A percentile compares a stretch with the other conserved stretches of the same genome.
Evolutionary conservation across 148 eudicot genomes (phyloP).

Genomic region (Vaccinium vitisidaea): DNA sequence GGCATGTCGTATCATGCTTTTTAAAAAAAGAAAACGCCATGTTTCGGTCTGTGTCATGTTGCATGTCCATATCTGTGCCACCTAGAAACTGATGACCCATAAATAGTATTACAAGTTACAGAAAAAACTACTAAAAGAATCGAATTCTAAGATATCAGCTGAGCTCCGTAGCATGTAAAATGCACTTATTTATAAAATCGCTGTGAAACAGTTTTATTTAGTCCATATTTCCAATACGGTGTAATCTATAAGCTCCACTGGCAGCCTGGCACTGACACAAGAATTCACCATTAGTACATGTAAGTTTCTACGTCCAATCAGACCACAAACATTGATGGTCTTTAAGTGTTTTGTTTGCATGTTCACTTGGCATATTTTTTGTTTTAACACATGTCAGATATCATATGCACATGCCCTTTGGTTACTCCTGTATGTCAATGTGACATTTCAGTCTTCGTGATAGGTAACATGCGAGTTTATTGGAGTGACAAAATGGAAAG

Average conservation of each 20-base stretch:
- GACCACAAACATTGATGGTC: background rate
- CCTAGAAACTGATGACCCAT: background rate
- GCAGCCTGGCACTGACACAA: background rate
- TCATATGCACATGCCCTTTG: background rate
- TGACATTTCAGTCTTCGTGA: conserved; percentile 13
- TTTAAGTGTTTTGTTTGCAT: background rate
- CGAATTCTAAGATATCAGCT: background rate
- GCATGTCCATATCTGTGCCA: background rate
- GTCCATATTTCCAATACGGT: background rate
- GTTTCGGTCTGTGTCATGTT: background rate
- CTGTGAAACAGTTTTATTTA: background rate
- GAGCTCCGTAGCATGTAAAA: background rate
- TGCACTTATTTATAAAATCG: background rate
- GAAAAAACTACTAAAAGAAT: background rate
- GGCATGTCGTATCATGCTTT: background rate
- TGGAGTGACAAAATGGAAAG: conserved; percentile 76
- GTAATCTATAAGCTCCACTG: background rate
- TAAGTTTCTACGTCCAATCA: background rate
- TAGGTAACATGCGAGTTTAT: conserved; percentile 84
- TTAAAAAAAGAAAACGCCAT: background rate
- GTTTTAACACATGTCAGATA: background rate
- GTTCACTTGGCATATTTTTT: background rate
- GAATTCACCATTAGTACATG: background rate
- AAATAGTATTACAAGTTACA: background rate
- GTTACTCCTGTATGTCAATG: conserved; percentile 13